A percentile compares a stretch with the other conserved stretches of the same genome.
Evolutionary conservation across 176 grass and related monocot species (phyloP).

Genomic region (Guadua angustifolia): DNA sequence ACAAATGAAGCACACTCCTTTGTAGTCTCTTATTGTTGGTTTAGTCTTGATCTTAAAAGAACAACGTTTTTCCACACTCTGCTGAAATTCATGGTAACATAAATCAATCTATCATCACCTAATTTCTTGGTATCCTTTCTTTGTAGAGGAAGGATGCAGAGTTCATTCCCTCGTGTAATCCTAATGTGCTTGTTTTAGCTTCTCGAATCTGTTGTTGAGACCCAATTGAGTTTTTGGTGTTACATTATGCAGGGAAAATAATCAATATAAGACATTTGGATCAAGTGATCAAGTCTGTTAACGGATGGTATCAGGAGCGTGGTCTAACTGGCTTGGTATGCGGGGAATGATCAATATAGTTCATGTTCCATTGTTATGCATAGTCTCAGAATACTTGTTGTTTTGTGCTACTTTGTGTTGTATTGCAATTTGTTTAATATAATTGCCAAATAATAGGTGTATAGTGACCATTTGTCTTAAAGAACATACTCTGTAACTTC

Average conservation of each 20-base stretch:
- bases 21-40: constrained; percentile 13
- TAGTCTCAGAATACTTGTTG: not conserved
- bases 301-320: constrained; percentile 81
- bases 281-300: constrained; percentile 83
- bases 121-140: constrained; percentile 32
- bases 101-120: not conserved
- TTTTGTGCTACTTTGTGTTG: constrained; percentile 7
- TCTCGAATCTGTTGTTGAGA: not conserved
- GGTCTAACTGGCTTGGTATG: constrained; percentile 83
- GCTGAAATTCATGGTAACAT: not conserved
- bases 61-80: not conserved
- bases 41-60: not conserved
- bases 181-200: not conserved
- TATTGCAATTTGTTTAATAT: constrained; percentile 21
- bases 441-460: not conserved
- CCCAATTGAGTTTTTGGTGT: constrained; percentile 45
- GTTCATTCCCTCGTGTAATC: constrained; percentile 22
- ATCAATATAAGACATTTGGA: constrained; percentile 94
- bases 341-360: not conserved
- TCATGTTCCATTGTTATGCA: not conserved
- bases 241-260: constrained; percentile 87
- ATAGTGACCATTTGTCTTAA: not conserved
- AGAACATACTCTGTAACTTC: not conserved
- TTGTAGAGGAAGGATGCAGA: constrained; percentile 8
- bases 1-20: constrained; percentile 9